A percentile compares a stretch with the other conserved stretches of the same genome.
Conservation (phyloP, 1,284 basidiomycete genomes). For the Ceratorhiza oryzae-sativae region DNA sequence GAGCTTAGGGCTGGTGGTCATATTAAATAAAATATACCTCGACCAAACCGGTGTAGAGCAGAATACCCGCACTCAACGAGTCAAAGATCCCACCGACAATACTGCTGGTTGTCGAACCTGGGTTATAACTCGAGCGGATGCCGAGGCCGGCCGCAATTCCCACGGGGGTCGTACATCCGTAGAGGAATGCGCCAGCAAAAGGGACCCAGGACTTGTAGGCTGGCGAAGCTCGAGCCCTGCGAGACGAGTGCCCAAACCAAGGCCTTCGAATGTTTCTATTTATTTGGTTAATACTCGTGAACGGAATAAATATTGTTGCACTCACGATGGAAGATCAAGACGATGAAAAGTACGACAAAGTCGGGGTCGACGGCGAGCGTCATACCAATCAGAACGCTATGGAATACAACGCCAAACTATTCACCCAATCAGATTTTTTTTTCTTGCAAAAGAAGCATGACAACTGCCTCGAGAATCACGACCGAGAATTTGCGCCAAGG, state of each 20-base stretch:
- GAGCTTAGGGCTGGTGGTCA: background rate
- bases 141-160: constrained; percentile 88
- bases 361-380: constrained; percentile 85
- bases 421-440: background rate
- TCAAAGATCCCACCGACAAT: constrained; percentile 88
- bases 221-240: constrained; percentile 71
- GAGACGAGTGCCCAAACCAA: constrained; percentile 86
- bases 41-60: constrained; percentile 90
- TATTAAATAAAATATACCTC: constrained; percentile 60
- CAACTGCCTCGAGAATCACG: constrained; percentile 70
- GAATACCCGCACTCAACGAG: constrained; percentile 84
- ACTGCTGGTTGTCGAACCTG: constrained; percentile 71
- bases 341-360: constrained; percentile 88
- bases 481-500: constrained; percentile 85
- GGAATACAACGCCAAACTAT: constrained; percentile 88
- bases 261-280: constrained; percentile 89
- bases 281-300: constrained; percentile 46
- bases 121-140: constrained; percentile 82
- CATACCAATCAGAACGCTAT: constrained; percentile 90
- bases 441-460: background rate
- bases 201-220: constrained; percentile 66
- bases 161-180: constrained; percentile 81
- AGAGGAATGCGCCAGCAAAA: constrained; percentile 68
- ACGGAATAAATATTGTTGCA: constrained; percentile 36
- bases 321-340: constrained; percentile 89